phyloP scores from a whole-genome alignment of 1,139 yeast species.

The Taphrina betulina region DNA sequence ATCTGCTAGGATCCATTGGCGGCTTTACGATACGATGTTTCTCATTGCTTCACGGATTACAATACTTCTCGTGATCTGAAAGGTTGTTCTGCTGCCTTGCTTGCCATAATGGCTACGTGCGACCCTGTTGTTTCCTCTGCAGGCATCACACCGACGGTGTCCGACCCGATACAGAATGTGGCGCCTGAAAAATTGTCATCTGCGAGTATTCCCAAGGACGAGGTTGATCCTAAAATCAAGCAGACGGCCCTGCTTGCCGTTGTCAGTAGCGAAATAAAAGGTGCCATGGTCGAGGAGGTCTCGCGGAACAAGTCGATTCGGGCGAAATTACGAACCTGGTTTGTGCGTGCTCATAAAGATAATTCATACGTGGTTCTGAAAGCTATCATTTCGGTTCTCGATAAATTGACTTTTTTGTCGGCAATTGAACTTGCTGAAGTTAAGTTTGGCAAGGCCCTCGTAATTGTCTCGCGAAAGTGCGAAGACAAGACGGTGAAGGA shows the following conservation, averaged over 20 bases:
- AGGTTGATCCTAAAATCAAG: slow-evolving; percentile 11
- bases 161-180: background rate
- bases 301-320: slow-evolving; percentile 19
- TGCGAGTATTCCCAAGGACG: background rate
- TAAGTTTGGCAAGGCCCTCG: slow-evolving; percentile 27
- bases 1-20: slow-evolving; percentile 22
- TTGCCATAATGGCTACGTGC: slow-evolving; percentile 23
- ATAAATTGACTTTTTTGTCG: slow-evolving; percentile 9
- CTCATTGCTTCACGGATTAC: slow-evolving; percentile 26
- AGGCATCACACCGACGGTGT: background rate
- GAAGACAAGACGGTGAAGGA: slow-evolving; percentile 15
- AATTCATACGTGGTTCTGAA: slow-evolving; percentile 5
- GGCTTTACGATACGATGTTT: slow-evolving; percentile 25
- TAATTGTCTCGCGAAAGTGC: slow-evolving; percentile 24
- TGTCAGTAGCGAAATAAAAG: slow-evolving; percentile 17
- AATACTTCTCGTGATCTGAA: slow-evolving; percentile 32
- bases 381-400: slow-evolving; percentile 15
- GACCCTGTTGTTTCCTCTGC: slow-evolving; percentile 11
- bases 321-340: slow-evolving; percentile 25
- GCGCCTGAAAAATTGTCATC: background rate
- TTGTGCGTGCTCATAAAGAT: slow-evolving; percentile 29
- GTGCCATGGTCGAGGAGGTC: slow-evolving; percentile 23
- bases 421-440: slow-evolving; percentile 22
- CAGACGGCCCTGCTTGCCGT: slow-evolving; percentile 15
- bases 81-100: slow-evolving; percentile 26